Percentiles rank a stretch among this genome's conserved stretches.
These are phyloP conservation scores for Apodospora peruviana DNA, from an alignment of 495 filamentous ascomycete species.

Conservation along the genomic window DNA sequence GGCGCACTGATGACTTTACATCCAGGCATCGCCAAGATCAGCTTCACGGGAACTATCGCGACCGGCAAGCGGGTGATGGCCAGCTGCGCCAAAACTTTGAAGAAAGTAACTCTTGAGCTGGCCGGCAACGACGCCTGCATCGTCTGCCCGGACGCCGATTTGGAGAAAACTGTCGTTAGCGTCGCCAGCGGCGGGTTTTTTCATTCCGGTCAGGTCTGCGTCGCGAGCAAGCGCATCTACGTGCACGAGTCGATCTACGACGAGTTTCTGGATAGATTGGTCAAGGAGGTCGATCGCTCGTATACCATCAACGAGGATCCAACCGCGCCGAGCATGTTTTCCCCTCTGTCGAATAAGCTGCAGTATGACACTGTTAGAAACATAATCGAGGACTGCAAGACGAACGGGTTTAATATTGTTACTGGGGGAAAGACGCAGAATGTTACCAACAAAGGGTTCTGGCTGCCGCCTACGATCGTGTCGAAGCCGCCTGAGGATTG, in stretches of 20 bases:
- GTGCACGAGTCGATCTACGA: constrained; percentile 65
- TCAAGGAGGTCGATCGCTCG: constrained; percentile 46
- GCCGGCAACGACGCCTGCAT: constrained; percentile 68
- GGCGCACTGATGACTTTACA: constrained; percentile 55
- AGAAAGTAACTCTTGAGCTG: constrained; percentile 45
- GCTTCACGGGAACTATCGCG: constrained; percentile 60
- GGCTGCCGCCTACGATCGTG: constrained; percentile 46
- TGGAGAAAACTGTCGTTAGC: constrained; percentile 50
- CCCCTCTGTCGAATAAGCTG: constrained; percentile 56
- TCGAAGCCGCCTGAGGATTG: constrained; percentile 40
- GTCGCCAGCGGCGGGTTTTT: constrained; percentile 50
- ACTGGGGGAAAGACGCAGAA: constrained; percentile 25
- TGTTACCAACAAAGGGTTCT: constrained; percentile 33
- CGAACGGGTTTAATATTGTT: constrained; percentile 39
- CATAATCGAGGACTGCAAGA: constrained; percentile 38
- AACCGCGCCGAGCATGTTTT: constrained; percentile 38
- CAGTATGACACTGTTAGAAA: constrained; percentile 52
- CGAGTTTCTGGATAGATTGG: constrained; percentile 49
- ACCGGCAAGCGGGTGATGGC: constrained; percentile 62
- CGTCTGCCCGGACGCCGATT: constrained; percentile 59
- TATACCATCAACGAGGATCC: constrained; percentile 44
- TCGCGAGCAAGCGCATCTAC: constrained; percentile 58
- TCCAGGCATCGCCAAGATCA: constrained; percentile 59
- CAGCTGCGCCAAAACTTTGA: constrained; percentile 55
- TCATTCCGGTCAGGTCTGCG: constrained; percentile 54